Percentiles rank a stretch among this genome's conserved stretches.
These are phyloP conservation scores for Lablab purpureus DNA, from an alignment of 306 rosid genomes.

Conservation along the genomic window DNA sequence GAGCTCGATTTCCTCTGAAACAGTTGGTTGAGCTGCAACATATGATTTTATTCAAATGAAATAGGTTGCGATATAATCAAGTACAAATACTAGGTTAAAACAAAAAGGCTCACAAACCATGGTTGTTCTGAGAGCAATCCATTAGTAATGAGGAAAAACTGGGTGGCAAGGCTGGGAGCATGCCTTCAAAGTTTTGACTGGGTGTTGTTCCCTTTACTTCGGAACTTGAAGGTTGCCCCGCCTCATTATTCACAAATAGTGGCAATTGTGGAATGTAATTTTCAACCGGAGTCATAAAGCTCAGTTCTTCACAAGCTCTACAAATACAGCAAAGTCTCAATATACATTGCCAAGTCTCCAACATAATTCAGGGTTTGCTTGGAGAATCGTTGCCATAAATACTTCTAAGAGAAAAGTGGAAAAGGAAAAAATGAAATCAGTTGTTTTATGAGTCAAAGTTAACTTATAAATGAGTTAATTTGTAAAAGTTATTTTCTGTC, in stretches of 20 bases:
- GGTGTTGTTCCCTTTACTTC: slow-evolving; percentile 50
- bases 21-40: slow-evolving; percentile 59
- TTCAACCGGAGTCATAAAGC: slow-evolving; percentile 54
- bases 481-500: too few species aligned
- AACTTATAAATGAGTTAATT: too few species aligned
- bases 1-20: slow-evolving; percentile 56
- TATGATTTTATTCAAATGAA: slow-evolving; percentile 45
- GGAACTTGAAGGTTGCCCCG: slow-evolving; percentile 47
- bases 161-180: slow-evolving; percentile 74
- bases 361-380: slow-evolving; percentile 3
- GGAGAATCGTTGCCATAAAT: too few species aligned
- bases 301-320: slow-evolving; percentile 63
- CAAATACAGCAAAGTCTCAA: slow-evolving; percentile 44
- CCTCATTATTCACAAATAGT: slow-evolving; percentile 48
- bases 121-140: slow-evolving; percentile 57
- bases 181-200: slow-evolving; percentile 48
- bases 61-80: slow-evolving; percentile 33
- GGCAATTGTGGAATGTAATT: slow-evolving; percentile 68
- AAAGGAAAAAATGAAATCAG: too few species aligned
- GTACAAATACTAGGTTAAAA: slow-evolving; percentile 23
- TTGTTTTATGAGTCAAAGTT: too few species aligned
- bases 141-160: slow-evolving; percentile 74
- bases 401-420: too few species aligned
- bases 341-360: slow-evolving; percentile 35
- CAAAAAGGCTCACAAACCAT: slow-evolving; percentile 52